A percentile compares a stretch with the other conserved stretches of the same genome.
These are phyloP conservation scores for Hirschioporus abietinus DNA, from an alignment of 768 basidiomycete species.

Conservation along the genomic window DNA sequence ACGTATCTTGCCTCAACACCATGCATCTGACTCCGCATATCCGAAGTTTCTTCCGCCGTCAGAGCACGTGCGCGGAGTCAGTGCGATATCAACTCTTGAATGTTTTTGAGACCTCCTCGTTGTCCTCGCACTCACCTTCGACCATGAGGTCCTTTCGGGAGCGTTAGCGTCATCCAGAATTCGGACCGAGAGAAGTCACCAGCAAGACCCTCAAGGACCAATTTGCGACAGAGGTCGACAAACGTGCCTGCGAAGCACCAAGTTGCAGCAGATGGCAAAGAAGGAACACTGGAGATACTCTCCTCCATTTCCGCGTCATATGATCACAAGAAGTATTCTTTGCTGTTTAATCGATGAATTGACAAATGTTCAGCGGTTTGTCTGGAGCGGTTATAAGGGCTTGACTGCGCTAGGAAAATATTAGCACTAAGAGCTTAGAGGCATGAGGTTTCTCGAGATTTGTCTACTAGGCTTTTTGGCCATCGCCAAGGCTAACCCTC, in stretches of 20 bases:
- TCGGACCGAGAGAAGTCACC: not conserved
- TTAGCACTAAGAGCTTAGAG: not conserved
- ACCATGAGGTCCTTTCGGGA: not conserved
- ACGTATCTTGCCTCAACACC: too few relatives aligned
- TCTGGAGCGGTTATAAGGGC: not conserved
- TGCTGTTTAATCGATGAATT: not conserved
- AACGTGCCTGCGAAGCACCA: not conserved
- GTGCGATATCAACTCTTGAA: too few relatives aligned
- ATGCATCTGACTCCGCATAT: too few relatives aligned
- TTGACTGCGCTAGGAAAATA: not conserved
- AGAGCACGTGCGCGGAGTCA: too few relatives aligned
- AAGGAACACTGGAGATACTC: not conserved
- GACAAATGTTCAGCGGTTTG: not conserved
- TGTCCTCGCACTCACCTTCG: not conserved
- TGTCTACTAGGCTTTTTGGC: not conserved
- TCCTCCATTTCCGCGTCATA: not conserved
- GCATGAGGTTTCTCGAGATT: not conserved
- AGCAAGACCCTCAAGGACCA: not conserved
- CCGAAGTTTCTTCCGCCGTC: too few relatives aligned
- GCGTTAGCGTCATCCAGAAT: not conserved
- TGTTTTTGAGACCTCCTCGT: not conserved
- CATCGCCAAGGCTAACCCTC: constrained; percentile 12
- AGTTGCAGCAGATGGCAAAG: not conserved
- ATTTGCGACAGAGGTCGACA: not conserved
- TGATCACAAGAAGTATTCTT: not conserved